Conservation (phyloP, 2,329 filamentous ascomycete genomes). For the Venturia nashicola region DNA sequence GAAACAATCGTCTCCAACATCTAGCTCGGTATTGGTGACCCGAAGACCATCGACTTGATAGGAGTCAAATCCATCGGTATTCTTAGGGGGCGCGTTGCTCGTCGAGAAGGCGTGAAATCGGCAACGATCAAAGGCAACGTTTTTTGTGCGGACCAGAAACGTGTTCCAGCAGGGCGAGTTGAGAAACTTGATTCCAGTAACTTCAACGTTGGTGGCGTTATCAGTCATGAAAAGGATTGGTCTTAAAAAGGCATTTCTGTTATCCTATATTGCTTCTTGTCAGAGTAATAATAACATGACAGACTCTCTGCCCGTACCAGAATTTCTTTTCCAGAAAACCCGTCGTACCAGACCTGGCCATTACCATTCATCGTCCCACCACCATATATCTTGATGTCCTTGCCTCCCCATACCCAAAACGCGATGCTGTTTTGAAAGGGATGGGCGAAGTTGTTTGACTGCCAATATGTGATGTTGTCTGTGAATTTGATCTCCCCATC, state of each 20-base stretch:
- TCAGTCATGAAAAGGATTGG: slow-evolving; percentile 50
- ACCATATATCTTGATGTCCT: slow-evolving; percentile 48
- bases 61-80: slow-evolving; percentile 52
- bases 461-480: slow-evolving; percentile 35
- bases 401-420: slow-evolving; percentile 53
- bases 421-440: slow-evolving; percentile 43
- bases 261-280: slow-evolving; percentile 23
- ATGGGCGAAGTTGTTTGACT: slow-evolving; percentile 38
- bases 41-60: slow-evolving; percentile 43
- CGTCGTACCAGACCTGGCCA: slow-evolving; percentile 39
- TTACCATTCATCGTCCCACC: slow-evolving; percentile 45
- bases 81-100: slow-evolving; percentile 39
- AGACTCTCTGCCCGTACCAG: slow-evolving; percentile 16
- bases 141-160: slow-evolving; percentile 46
- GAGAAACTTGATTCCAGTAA: slow-evolving; percentile 46
- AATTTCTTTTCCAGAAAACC: slow-evolving; percentile 35
- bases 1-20: slow-evolving; percentile 24
- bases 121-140: slow-evolving; percentile 42
- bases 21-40: slow-evolving; percentile 24
- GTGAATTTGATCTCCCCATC: slow-evolving; percentile 45
- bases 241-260: slow-evolving; percentile 43
- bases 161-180: slow-evolving; percentile 54
- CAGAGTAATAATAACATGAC: slow-evolving; percentile 12
- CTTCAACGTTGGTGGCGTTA: slow-evolving; percentile 45
- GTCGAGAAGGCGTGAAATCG: slow-evolving; percentile 43